Conservation (phyloP, 805 yeast species). For the Candida michaelii region DNA sequence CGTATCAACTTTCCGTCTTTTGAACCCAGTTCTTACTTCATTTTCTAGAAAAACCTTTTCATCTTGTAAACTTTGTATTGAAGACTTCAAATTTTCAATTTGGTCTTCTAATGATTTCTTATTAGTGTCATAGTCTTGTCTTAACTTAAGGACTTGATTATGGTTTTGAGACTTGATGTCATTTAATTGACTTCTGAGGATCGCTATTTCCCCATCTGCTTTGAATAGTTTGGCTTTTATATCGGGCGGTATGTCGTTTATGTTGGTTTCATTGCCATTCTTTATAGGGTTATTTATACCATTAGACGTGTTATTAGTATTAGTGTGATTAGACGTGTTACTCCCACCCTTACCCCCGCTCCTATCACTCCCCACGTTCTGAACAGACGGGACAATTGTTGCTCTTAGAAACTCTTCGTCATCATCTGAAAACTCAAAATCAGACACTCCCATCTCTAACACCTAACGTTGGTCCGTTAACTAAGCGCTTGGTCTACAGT, state of each 20-base stretch:
- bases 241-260: neutral
- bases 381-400: slow-evolving; percentile 1
- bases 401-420: slow-evolving; percentile 15
- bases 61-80: slow-evolving; percentile 41
- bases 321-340: no score
- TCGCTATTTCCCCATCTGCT: slow-evolving; percentile 73
- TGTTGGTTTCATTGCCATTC: neutral
- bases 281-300: neutral
- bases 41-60: slow-evolving; percentile 42
- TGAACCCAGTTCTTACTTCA: slow-evolving; percentile 26
- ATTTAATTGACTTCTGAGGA: slow-evolving; percentile 64
- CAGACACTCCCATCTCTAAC: slow-evolving; percentile 9
- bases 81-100: slow-evolving; percentile 26
- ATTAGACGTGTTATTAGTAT: no score
- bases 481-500: no score
- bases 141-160: slow-evolving; percentile 32
- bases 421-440: slow-evolving; percentile 13
- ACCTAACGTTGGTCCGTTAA: no score
- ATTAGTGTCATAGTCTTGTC: slow-evolving; percentile 16
- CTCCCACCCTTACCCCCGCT: no score
- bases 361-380: no score
- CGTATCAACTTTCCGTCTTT: neutral
- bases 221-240: slow-evolving; percentile 36
- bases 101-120: slow-evolving; percentile 30
- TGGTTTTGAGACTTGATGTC: slow-evolving; percentile 43